phyloP scores from a whole-genome alignment of 2,329 filamentous ascomycete species.

The Trichoderma koningii region DNA sequence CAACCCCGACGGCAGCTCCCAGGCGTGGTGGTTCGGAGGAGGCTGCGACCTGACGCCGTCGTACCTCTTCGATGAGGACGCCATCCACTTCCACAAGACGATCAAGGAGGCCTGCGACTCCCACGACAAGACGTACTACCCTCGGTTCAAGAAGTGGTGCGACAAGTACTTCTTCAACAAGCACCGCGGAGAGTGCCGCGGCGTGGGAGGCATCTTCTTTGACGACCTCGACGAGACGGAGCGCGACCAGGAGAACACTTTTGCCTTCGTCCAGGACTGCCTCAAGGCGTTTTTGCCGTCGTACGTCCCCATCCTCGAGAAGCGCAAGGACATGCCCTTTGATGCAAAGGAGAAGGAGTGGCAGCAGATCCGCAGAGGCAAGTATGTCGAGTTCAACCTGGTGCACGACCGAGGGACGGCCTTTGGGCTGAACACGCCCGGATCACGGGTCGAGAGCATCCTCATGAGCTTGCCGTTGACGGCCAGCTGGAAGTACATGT shows the following conservation, averaged over 20 bases:
- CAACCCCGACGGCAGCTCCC: constrained; percentile 74
- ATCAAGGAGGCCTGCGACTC: constrained; percentile 92
- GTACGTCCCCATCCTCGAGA: constrained; percentile 86
- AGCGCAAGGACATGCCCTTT: constrained; percentile 88
- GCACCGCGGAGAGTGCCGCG: constrained; percentile 83
- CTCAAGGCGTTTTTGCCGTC: constrained; percentile 85
- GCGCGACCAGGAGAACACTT: constrained; percentile 84
- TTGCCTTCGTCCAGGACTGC: constrained; percentile 84
- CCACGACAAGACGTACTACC: constrained; percentile 90
- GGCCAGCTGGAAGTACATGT: constrained; percentile 95
- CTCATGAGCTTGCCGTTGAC: constrained; percentile 95
- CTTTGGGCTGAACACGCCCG: constrained; percentile 91
- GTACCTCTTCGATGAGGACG: constrained; percentile 96
- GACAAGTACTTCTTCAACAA: constrained; percentile 96
- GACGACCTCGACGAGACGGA: constrained; percentile 90
- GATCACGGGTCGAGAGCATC: constrained; percentile 91
- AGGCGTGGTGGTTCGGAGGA: constrained; percentile 98
- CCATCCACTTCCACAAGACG: constrained; percentile 91
- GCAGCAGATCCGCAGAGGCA: constrained; percentile 92
- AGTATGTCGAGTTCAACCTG: constrained; percentile 98
- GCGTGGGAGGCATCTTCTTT: constrained; percentile 96
- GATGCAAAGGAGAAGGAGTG: constrained; percentile 86
- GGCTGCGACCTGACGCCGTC: constrained; percentile 90
- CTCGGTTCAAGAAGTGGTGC: constrained; percentile 96
- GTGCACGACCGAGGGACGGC: constrained; percentile 94